Evolutionary conservation across 441 rosid species (phyloP), one percentile per base, ranked within the genome.

Genomic region (Geranium incanum): DNA sequence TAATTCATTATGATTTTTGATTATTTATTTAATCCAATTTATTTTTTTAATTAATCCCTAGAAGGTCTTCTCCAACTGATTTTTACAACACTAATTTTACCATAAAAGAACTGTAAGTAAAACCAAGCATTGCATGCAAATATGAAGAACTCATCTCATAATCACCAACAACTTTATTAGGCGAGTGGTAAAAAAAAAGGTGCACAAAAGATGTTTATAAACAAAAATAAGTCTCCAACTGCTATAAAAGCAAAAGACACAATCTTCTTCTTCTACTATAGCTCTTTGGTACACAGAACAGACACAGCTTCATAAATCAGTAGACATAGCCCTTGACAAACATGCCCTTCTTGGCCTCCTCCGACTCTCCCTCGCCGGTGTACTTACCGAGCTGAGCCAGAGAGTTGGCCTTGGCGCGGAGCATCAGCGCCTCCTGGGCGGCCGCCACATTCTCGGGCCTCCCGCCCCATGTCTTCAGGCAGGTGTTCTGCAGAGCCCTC

Each of bases 391-490:
- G 65, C 65, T 60, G 65, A 7, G 65, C 65, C 11, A 60, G 36
- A 0, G 65, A 60, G 36, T 60, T 60, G 65, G 99, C 98, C 85
- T 90, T 92, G 73, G 98, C 98, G 55, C 99, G 94, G 50, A 89
- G 87, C 87, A 95, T 78, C 21, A 95, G 93, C 3, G 98, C 80
- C 88, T 82, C 91, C 77, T 95, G 96, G 19, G 92, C 93, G 33
- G 91, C 96, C 81, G 86, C 89, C 5, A 88, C 78, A 41, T 84
- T 95, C 78, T 95, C 97, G 0, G 92, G 91, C 0, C 16, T 83
- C 59, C 99, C 99, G 80, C 93, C 90, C 99, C 99, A 95, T 71
- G 98, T 88, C 87, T 90, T 95, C 11, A 95, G 92, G 82, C 90
- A 98, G 0, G 91, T 84, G 85, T 95, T 95, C 81, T 95, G 99